Percentiles rank a stretch among this genome's conserved stretches.
Conservation (phyloP, 2,329 filamentous ascomycete species). For the Scorias spongiosa region DNA sequence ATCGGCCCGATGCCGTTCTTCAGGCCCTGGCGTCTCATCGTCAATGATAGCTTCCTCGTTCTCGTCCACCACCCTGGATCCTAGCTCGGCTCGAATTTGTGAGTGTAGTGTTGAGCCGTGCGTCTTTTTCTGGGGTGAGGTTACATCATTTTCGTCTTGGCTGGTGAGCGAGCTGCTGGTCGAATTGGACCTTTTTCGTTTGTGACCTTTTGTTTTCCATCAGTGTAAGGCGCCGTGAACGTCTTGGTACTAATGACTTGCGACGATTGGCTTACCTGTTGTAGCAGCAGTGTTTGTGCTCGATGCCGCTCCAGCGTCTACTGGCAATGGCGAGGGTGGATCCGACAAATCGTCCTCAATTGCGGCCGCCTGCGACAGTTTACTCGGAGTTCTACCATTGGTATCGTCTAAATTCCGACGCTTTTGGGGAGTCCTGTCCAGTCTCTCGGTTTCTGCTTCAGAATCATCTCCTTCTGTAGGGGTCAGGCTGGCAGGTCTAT, state of each 20-base stretch:
- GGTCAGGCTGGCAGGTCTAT: background rate
- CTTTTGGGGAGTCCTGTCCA: conserved; percentile 14
- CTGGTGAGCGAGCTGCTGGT: background rate
- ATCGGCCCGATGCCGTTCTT: background rate
- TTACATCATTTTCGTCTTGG: background rate
- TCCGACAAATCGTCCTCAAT: conserved; percentile 27
- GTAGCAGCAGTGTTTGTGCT: conserved; percentile 17
- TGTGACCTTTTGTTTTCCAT: background rate
- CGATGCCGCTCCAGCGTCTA: conserved; percentile 15
- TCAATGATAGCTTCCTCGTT: conserved; percentile 16
- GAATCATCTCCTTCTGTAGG: conserved; percentile 47
- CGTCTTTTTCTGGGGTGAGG: conserved; percentile 20
- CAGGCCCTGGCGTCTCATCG: conserved; percentile 13
- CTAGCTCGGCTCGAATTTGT: conserved; percentile 23
- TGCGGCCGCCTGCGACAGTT: conserved; percentile 47
- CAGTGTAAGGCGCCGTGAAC: background rate
- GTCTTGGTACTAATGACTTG: no score
- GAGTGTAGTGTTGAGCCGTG: conserved; percentile 8
- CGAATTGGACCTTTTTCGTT: background rate
- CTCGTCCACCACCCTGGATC: conserved; percentile 10
- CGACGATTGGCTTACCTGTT: conserved; percentile 7
- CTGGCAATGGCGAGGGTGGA: conserved; percentile 17
- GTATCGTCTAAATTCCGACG: conserved; percentile 19
- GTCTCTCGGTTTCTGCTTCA: conserved; percentile 44
- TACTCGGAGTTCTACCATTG: conserved; percentile 60